Conservation (phyloP, 2,329 filamentous ascomycete species). For the Penicillium sp. region DNA sequence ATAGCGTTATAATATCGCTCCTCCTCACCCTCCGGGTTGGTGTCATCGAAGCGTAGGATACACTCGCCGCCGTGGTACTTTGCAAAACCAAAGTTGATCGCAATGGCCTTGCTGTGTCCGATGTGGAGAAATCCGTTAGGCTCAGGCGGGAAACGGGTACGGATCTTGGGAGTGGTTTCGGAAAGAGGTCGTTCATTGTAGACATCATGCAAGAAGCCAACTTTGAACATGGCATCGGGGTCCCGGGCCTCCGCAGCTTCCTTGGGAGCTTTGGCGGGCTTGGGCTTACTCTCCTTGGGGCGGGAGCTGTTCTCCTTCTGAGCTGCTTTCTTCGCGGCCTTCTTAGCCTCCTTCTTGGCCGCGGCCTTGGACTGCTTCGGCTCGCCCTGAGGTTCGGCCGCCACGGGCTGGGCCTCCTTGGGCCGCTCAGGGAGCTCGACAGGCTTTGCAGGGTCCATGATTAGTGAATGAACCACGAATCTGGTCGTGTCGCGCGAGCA, state of each 20-base stretch:
- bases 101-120: slow-evolving; percentile 93
- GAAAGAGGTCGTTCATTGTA: slow-evolving; percentile 65
- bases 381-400: slow-evolving; percentile 10
- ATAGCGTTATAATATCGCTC: slow-evolving; percentile 90
- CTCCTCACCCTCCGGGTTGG: slow-evolving; percentile 91
- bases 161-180: slow-evolving; percentile 42
- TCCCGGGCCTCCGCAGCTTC: slow-evolving; percentile 40
- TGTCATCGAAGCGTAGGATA: slow-evolving; percentile 86
- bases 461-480: slow-evolving; percentile 12
- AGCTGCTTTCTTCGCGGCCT: slow-evolving; percentile 35
- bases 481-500: slow-evolving; percentile 16
- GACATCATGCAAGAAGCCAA: slow-evolving; percentile 73
- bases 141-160: slow-evolving; percentile 79
- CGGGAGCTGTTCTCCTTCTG: slow-evolving; percentile 8
- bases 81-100: slow-evolving; percentile 95
- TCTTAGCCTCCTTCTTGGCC: slow-evolving; percentile 32
- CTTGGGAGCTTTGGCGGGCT: slow-evolving; percentile 39
- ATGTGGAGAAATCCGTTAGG: slow-evolving; percentile 95
- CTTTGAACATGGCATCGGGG: slow-evolving; percentile 74
- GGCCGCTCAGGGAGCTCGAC: slow-evolving; percentile 31
- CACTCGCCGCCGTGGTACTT: slow-evolving; percentile 77
- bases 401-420: slow-evolving; percentile 20
- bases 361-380: slow-evolving; percentile 52
- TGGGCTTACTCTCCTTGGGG: slow-evolving; percentile 51
- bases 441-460: slow-evolving; percentile 33